A percentile compares a stretch with the other conserved stretches of the same genome.
Evolutionary conservation across 768 basidiomycete species (phyloP).

Genomic region (Boletus edulis): DNA sequence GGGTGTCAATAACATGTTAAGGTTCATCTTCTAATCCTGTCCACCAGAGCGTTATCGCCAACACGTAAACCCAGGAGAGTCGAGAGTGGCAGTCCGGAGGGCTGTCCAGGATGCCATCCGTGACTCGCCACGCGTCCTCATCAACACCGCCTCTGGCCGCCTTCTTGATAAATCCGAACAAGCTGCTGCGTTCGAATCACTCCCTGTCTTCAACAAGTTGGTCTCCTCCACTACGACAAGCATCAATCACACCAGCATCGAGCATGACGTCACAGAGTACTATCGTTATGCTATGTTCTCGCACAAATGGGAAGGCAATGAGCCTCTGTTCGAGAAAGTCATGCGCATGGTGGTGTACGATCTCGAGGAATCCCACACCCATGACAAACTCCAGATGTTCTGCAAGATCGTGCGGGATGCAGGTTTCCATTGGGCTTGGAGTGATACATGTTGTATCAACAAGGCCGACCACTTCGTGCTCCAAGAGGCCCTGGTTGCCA

Average conservation of each 20-base stretch:
- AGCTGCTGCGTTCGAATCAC: neutral
- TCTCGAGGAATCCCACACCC: neutral
- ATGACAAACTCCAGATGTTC: neutral
- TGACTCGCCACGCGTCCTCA: neutral
- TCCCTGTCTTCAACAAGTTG: neutral
- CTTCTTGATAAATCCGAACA: neutral
- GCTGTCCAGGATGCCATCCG: neutral
- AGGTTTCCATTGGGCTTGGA: neutral
- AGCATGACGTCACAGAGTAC: neutral
- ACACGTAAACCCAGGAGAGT: neutral
- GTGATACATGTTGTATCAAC: slow-evolving; percentile 1
- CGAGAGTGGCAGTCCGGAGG: neutral
- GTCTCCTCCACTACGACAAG: neutral
- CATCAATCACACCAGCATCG: neutral
- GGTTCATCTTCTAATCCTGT: neutral
- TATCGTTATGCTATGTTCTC: neutral
- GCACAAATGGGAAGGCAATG: neutral
- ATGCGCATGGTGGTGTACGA: neutral
- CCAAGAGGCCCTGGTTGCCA: neutral
- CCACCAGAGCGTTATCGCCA: neutral
- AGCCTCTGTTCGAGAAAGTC: neutral
- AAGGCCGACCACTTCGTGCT: neutral
- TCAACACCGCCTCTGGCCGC: neutral
- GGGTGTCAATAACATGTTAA: neutral
- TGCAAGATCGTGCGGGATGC: neutral